These are phyloP conservation scores for Termitomyces sp. DNA, from an alignment of 768 basidiomycete genomes.

Conservation along the genomic window DNA sequence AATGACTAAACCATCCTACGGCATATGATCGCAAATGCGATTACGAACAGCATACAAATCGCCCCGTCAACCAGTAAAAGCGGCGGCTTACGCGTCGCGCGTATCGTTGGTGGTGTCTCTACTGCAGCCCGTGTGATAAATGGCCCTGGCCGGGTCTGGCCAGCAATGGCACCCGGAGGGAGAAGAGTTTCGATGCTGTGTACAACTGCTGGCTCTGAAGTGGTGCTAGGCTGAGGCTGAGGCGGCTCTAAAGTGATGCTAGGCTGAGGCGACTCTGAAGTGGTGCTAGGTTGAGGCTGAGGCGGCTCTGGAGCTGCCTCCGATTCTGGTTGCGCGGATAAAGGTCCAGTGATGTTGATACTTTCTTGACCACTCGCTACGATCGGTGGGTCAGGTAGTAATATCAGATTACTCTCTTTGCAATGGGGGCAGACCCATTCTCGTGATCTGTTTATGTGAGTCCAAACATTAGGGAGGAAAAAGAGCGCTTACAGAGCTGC, in stretches of 20 bases:
- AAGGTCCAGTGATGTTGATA: not conserved
- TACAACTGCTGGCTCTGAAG: not conserved
- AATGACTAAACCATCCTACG: slow-evolving; percentile 44
- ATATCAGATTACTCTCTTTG: slow-evolving; percentile 57
- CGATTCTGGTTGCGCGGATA: not conserved
- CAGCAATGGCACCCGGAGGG: slow-evolving; percentile 1
- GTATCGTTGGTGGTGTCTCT: slow-evolving; percentile 10
- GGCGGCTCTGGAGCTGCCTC: not conserved
- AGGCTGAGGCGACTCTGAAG: not conserved
- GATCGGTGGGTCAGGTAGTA: slow-evolving; percentile 63
- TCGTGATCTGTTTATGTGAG: slow-evolving; percentile 53
- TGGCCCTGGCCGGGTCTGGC: slow-evolving; percentile 7
- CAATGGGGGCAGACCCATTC: slow-evolving; percentile 81
- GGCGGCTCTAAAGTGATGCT: not conserved
- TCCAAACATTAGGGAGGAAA: slow-evolving; percentile 1
- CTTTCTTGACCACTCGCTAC: not conserved
- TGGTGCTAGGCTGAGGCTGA: not conserved
- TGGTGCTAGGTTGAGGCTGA: not conserved
- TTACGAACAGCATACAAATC: slow-evolving; percentile 67
- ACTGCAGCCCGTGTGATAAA: slow-evolving; percentile 9
- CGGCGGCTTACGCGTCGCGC: slow-evolving; percentile 39
- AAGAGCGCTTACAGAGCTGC: slow-evolving; percentile 59
- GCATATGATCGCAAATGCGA: slow-evolving; percentile 66
- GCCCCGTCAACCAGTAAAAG: slow-evolving; percentile 62
- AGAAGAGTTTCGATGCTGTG: slow-evolving; percentile 11